Base-by-base conservation (phyloP, 2,329 filamentous ascomycete genomes). In the Biscogniauxia mediterranea region DNA sequence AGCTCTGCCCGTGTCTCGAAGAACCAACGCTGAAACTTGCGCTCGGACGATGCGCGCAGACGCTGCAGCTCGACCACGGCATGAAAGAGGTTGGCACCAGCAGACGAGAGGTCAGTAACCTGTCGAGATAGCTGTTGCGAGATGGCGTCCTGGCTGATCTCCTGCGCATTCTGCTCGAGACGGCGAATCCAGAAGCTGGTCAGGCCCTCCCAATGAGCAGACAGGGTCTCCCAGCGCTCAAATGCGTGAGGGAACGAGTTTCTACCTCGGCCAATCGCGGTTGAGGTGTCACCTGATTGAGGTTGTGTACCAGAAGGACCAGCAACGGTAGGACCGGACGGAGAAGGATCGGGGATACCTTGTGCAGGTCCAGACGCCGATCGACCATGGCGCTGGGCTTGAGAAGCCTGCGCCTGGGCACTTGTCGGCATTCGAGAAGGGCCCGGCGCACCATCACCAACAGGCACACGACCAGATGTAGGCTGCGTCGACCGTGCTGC, bases 1-100 rank as follows among this genome's bases (percentile, higher is more conserved):
- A 96, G 87, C 68, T 98, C 93, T 32, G 89, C 85, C 56, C 93
- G 85, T 7, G 93, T 97, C 74, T 99, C 95, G 69, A 96, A 97
- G 78, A 98, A 98, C 95, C 95, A 99, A 56, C 95, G 86, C 77
- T 99, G 95, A 70, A 99, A 99, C 74, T 98, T 98, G 66, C 95
- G 88, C 76, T 99, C 95, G 0, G 94, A 98, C 59, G 93, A 97
- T 46, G 95, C 95, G 52, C 95, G 90, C 25, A 99, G 82, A 28
- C 95, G 89, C 75, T 99, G 95, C 53, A 99, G 81, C 76, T 99
- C 95, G 3, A 99, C 95, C 0, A 99, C 93, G 9, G 95, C 95
- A 74, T 99, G 95, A 75, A 99, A 99, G 0, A 99, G 82, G 69
- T 99, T 99, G 5, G 95, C 95, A 13, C 95, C 95, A 0, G 95